These are phyloP conservation scores for Lodderomyces margitis DNA, from an alignment of 1,139 yeast genomes.

Conservation along the genomic window DNA sequence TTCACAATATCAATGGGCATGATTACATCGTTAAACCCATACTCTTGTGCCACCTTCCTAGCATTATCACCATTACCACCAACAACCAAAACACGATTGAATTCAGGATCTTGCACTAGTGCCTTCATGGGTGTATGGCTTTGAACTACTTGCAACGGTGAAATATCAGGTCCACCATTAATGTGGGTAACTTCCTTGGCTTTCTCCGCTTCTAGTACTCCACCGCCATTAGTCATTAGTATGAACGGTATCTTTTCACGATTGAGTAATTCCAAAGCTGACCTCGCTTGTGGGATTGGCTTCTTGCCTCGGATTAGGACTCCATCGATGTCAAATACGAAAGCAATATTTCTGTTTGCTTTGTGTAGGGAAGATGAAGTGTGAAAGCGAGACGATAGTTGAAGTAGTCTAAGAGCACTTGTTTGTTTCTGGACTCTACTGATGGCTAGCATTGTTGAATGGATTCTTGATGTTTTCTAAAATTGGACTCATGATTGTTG, in stretches of 20 bases:
- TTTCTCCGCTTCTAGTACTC: constrained; percentile 64
- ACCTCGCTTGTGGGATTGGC: constrained; percentile 66
- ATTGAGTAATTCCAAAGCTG: constrained; percentile 60
- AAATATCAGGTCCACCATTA: constrained; percentile 41
- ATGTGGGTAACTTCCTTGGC: constrained; percentile 54
- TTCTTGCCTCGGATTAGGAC: constrained; percentile 79
- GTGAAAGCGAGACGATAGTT: not conserved
- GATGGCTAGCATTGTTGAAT: not conserved
- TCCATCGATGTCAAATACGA: constrained; percentile 69
- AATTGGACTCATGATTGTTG: not conserved
- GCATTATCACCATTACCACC: constrained; percentile 79
- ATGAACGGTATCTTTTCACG: constrained; percentile 70
- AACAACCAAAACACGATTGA: constrained; percentile 67
- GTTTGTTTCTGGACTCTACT: not conserved
- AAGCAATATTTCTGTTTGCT: constrained; percentile 18
- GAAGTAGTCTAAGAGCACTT: not conserved
- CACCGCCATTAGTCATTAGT: constrained; percentile 92
- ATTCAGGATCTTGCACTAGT: constrained; percentile 44
- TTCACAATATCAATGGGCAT: constrained; percentile 72
- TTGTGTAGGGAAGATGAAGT: not conserved
- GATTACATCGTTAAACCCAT: constrained; percentile 80
- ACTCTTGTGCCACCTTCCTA: constrained; percentile 66
- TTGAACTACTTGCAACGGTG: constrained; percentile 72
- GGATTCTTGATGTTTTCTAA: no score
- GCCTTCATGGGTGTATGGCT: constrained; percentile 88